Percentiles rank a stretch among this genome's conserved stretches.
phyloP scores from a whole-genome alignment of 257 asterid genomes.

The Scutellaria baicalensis region DNA sequence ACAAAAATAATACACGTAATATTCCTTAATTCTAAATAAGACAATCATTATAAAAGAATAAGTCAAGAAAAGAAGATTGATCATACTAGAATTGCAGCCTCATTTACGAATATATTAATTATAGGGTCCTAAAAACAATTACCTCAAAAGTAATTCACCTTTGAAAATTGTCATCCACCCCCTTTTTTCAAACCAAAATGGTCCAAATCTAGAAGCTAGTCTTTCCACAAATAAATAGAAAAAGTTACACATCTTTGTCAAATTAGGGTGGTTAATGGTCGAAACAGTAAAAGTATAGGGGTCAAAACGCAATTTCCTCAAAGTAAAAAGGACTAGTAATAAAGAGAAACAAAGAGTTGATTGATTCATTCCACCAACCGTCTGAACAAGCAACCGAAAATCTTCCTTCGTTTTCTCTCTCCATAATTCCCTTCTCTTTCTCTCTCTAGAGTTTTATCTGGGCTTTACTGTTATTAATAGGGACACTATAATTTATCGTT shows the following conservation, averaged over 20 bases:
- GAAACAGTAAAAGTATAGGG: not conserved
- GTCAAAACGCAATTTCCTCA: not conserved
- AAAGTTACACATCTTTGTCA: not conserved
- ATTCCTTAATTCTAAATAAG: not conserved
- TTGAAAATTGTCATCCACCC: not conserved
- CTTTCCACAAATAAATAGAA: not conserved
- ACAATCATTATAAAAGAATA: not conserved
- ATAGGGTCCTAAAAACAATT: not conserved
- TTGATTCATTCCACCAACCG: slow-evolving; percentile 36
- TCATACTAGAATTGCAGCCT: not conserved
- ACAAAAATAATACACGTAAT: not conserved
- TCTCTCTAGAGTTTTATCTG: slow-evolving; percentile 10
- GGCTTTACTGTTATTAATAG: not conserved
- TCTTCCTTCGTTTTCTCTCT: slow-evolving; percentile 16
- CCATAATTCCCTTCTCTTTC: slow-evolving; percentile 26
- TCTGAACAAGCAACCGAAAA: slow-evolving; percentile 23
- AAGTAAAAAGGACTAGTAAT: not conserved
- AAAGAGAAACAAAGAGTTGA: slow-evolving; percentile 12
- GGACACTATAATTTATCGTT: not conserved
- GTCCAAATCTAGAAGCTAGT: not conserved
- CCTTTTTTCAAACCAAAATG: not conserved
- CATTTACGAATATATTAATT: not conserved
- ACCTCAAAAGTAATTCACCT: not conserved
- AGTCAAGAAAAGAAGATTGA: not conserved
- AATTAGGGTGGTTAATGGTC: not conserved